Evolutionary conservation across 2,329 filamentous ascomycete genomes (phyloP).

Genomic region (Verticillium dahliae): DNA sequence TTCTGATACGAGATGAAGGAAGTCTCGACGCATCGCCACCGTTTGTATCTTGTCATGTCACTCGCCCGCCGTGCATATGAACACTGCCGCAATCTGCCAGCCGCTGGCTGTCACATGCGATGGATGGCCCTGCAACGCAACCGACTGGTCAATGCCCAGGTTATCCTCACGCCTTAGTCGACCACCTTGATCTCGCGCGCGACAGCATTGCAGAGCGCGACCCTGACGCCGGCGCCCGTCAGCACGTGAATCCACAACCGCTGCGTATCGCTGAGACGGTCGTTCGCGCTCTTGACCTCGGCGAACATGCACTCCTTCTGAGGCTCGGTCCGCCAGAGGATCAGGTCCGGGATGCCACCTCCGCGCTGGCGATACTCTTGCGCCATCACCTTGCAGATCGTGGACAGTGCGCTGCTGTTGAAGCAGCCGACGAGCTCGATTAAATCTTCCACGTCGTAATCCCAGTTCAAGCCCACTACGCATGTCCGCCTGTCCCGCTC

Average conservation of each 20-base stretch:
- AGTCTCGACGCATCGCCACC: neutral
- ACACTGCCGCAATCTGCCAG: neutral
- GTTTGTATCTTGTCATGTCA: neutral
- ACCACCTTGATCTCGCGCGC: constrained; percentile 43
- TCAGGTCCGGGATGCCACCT: constrained; percentile 85
- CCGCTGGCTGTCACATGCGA: neutral
- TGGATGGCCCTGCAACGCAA: neutral
- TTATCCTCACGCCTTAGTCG: constrained; percentile 18
- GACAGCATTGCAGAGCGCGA: constrained; percentile 69
- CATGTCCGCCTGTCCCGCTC: constrained; percentile 70
- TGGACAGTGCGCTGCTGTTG: constrained; percentile 69
- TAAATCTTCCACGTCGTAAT: constrained; percentile 72
- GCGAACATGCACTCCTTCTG: constrained; percentile 61
- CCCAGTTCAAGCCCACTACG: constrained; percentile 89
- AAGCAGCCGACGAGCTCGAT: constrained; percentile 75
- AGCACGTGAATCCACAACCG: constrained; percentile 95
- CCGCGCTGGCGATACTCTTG: constrained; percentile 88
- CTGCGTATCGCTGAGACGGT: constrained; percentile 92
- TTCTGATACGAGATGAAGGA: neutral
- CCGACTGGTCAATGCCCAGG: neutral
- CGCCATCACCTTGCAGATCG: constrained; percentile 86
- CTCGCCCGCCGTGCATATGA: neutral
- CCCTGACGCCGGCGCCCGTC: constrained; percentile 73
- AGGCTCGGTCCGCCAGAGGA: constrained; percentile 64
- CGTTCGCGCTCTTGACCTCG: constrained; percentile 80